Base-by-base conservation (phyloP, 169 alveolate genomes). In the Perkinsus olseni region DNA sequence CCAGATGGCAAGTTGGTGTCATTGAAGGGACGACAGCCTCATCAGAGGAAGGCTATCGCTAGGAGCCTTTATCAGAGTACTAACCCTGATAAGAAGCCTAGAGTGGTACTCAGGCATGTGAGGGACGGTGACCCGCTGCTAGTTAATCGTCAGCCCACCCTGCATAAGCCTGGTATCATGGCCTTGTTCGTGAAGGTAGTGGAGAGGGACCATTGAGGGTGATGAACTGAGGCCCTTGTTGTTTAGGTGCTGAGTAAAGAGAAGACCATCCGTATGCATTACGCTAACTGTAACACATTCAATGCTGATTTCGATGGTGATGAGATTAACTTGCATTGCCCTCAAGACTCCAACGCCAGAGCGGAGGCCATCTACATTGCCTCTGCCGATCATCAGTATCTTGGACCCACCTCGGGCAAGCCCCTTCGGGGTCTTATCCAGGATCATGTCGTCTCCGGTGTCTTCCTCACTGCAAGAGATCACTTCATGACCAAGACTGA, bases 261-360 rank as follows among this genome's bases (percentile, higher is more conserved):
- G 96, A 97, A 98, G 94, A 98, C 99, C 21, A 98, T 99, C 93
- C 97, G 99, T 94, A 96, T 99, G 95, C 99, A 99, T 96, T 99
- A 99, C 95, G 99, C 99, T 38, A 99, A 99, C 95, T 99, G 99
- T 96, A 98, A 98, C 95, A 98, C 99, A 36, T 99, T 98, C 97
- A 99, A 99, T 96, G 99, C 99, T 0, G 99, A 99, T 96, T 99
- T 99, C 95, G 99, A 99, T 95, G 99, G 99, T 8, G 99, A 99
- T 95, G 99, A 99, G 96, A 99, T 99, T 99, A 99, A 99, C 95
- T 93, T 99, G 91, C 99, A 99, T 94, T 97, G 98, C 62, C 98
- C 99, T 17, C 99, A 98, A 97, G 98, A 98, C 74, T 97, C 97
- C 92, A 95, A 97, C 39, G 99, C 99, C 0, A 98, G 99, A 92